Evolutionary conservation across 768 basidiomycete genomes (phyloP).

Genomic region (Neoboletus magnificus): DNA sequence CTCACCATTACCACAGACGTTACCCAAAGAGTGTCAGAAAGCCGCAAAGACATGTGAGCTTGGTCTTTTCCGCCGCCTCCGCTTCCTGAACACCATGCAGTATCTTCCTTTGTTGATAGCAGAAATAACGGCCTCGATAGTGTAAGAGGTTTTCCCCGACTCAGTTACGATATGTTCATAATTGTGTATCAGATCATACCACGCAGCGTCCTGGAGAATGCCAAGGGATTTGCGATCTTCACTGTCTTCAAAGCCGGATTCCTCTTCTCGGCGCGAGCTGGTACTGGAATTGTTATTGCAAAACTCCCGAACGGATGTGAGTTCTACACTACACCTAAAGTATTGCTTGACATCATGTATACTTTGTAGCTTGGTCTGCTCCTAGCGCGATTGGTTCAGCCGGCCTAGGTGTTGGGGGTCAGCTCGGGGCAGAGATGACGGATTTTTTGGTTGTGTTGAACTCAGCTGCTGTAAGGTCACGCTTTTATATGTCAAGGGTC

Average conservation of each 20-base stretch:
- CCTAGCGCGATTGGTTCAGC: slow-evolving; percentile 94
- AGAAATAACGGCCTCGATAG: slow-evolving; percentile 84
- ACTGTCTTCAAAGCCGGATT: slow-evolving; percentile 75
- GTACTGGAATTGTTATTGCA: slow-evolving; percentile 87
- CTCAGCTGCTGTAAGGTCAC: slow-evolving; percentile 58
- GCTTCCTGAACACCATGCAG: slow-evolving; percentile 35
- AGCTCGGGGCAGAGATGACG: slow-evolving; percentile 82
- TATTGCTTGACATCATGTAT: background rate
- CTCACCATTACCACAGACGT: slow-evolving; percentile 47
- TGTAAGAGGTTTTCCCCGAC: slow-evolving; percentile 32
- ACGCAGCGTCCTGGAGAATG: slow-evolving; percentile 50
- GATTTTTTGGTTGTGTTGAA: slow-evolving; percentile 91
- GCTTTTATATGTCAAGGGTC: background rate
- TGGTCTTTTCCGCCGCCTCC: background rate
- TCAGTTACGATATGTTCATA: background rate
- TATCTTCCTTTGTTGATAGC: slow-evolving; percentile 80
- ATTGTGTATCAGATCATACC: slow-evolving; percentile 47
- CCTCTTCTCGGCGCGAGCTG: slow-evolving; percentile 71
- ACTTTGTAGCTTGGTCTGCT: slow-evolving; percentile 89
- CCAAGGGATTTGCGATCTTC: slow-evolving; percentile 85
- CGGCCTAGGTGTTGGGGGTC: slow-evolving; percentile 84
- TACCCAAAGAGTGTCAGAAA: slow-evolving; percentile 84
- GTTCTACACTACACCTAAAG: slow-evolving; percentile 28
- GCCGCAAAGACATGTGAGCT: slow-evolving; percentile 80
- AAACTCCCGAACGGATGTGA: slow-evolving; percentile 75